A percentile compares a stretch with the other conserved stretches of the same genome.
Conservation (phyloP, 2,329 filamentous ascomycete species). For the Ceratocystiopsis sp. region DNA sequence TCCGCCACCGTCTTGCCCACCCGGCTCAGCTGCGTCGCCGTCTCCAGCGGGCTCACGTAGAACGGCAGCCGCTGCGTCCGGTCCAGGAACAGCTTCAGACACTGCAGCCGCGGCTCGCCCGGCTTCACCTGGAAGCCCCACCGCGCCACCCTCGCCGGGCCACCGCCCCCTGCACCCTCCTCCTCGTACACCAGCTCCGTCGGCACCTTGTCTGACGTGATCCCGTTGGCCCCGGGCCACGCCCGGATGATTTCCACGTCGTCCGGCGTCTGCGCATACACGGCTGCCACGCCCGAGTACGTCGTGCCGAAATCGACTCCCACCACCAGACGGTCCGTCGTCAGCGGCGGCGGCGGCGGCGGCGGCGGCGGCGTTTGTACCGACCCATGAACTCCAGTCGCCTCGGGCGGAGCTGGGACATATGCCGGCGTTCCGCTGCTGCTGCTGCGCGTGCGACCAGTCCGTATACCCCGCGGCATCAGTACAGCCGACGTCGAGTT, state of each 20-base stretch:
- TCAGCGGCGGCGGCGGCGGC: conserved; percentile 31
- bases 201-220: conserved; percentile 77
- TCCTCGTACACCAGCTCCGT: conserved; percentile 55
- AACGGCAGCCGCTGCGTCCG: conserved; percentile 65
- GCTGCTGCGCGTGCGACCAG: neutral
- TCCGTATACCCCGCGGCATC: too few species aligned
- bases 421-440: neutral
- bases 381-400: conserved; percentile 31
- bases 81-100: conserved; percentile 74
- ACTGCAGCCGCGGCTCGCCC: conserved; percentile 57
- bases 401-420: too few species aligned
- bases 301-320: conserved; percentile 77
- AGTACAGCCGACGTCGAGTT: neutral
- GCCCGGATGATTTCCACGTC: conserved; percentile 73
- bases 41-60: conserved; percentile 64
- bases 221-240: conserved; percentile 70
- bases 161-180: conserved; percentile 17
- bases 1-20: conserved; percentile 64
- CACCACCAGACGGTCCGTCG: conserved; percentile 52
- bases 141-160: conserved; percentile 34
- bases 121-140: conserved; percentile 77
- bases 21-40: conserved; percentile 56
- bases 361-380: conserved; percentile 35
- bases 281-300: conserved; percentile 58
- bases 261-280: conserved; percentile 60